Base-by-base conservation (phyloP, 768 basidiomycete genomes). In the Auriscalpium vulgare region DNA sequence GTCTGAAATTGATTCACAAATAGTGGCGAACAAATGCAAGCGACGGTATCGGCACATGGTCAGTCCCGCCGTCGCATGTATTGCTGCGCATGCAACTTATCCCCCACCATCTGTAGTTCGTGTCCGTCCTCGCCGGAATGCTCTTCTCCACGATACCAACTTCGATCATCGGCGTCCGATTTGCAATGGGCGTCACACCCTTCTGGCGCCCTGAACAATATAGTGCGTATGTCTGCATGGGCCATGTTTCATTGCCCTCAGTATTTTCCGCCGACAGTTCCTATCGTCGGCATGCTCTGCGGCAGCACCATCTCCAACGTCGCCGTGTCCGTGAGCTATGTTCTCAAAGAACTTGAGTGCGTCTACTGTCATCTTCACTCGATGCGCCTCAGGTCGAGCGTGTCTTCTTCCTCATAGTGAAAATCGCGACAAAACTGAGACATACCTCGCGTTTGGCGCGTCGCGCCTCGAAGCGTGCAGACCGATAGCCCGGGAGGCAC, bases 121-220 rank as follows among this genome's bases (percentile, higher is more conserved):
- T 79, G 1, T 74, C 80, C 0, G 81, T 91, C 7, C 70, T 92
- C 5, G 53, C 80, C 10, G 82, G 80, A 0, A 85, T 93, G 82
- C 60, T 90, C 9, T 77, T 75, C n/a, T 86, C 87, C 0, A 90
- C 88, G 0, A 80, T 91, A 36, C 88, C 90, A 0, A 82, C 91
- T 23, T 87, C 91, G 1, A 79, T 93, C 54, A 71, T 92, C 10
- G 91, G 91, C 0, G 76, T 81, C 1, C 77, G 79, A 7, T 91
- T 80, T 61, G 87, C 90, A 2, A 92, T 94, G 87, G 74, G 78
- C 0, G 74, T 85, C 13, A 67, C 79, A 0, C 89, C 89, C 2
- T 91, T 94, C 68, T 94, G 93, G 92, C 79, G 74, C 23, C 90
- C 92, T 0, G 82, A 83, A 38, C 87, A 91, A 65, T 93, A 84